These are phyloP conservation scores for Reticulascus tulasneorum DNA, from an alignment of 2,329 filamentous ascomycete genomes.

Conservation along the genomic window DNA sequence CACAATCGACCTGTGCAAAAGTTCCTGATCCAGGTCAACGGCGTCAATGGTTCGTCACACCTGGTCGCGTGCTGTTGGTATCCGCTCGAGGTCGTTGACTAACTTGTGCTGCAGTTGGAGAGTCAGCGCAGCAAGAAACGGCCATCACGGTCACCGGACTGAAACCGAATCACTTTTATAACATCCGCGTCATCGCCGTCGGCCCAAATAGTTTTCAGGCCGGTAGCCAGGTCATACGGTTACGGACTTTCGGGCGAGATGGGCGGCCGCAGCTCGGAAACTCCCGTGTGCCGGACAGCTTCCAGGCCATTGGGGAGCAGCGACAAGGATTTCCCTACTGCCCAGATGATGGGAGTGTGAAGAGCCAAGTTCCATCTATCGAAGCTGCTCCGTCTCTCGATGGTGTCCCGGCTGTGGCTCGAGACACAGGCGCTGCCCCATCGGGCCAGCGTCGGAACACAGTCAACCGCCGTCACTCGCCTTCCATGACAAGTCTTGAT, in stretches of 20 bases:
- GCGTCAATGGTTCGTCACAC: conserved; percentile 68
- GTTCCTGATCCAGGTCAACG: conserved; percentile 91
- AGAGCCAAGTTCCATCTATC: conserved; percentile 48
- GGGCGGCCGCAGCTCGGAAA: conserved; percentile 58
- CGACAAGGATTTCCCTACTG: conserved; percentile 2
- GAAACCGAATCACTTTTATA: conserved; percentile 84
- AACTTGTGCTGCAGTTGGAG: conserved; percentile 59
- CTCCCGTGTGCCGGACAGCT: conserved; percentile 52
- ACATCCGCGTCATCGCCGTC: conserved; percentile 87
- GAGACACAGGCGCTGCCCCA: conserved; percentile 55
- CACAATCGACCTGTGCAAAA: conserved; percentile 68
- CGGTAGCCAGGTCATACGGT: conserved; percentile 76
- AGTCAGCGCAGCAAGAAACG: conserved; percentile 73
- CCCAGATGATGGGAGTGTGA: conserved; percentile 45
- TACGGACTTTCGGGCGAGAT: conserved; percentile 70
- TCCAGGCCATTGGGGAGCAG: conserved; percentile 46
- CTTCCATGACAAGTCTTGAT: conserved; percentile 31
- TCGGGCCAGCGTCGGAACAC: conserved; percentile 56
- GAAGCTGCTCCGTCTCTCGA: conserved; percentile 62
- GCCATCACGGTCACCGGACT: conserved; percentile 90
- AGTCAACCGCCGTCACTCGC: conserved; percentile 68
- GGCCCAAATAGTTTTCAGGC: conserved; percentile 91
- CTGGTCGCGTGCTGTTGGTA: background rate
- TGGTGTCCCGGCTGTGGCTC: conserved; percentile 53
- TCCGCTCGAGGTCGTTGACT: background rate